phyloP scores from a whole-genome alignment of 139 green algal genomes.

The Ostreobium quekettii region DNA sequence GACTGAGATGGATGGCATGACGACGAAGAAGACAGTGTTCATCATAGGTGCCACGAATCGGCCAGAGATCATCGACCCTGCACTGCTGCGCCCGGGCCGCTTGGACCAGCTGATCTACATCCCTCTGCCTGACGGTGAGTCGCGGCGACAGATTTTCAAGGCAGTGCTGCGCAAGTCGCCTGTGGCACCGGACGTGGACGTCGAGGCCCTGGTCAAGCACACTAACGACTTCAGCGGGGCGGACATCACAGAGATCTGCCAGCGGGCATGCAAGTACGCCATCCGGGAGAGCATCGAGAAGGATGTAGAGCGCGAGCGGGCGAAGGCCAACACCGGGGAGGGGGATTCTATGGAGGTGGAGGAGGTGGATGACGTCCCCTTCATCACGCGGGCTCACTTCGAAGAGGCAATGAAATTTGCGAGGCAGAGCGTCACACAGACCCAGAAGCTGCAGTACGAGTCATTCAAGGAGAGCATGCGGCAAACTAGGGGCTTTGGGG shows the following conservation, averaged over 20 bases:
- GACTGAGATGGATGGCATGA: constrained; percentile 95
- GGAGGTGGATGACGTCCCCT: constrained; percentile 55
- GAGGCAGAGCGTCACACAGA: constrained; percentile 75
- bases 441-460: constrained; percentile 66
- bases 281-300: constrained; percentile 91
- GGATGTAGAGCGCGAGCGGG: constrained; percentile 81
- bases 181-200: constrained; percentile 85
- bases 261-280: too few relatives aligned
- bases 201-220: constrained; percentile 58
- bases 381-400: constrained; percentile 93
- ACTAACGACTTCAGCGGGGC: constrained; percentile 70
- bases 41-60: constrained; percentile 88
- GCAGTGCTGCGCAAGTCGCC: constrained; percentile 88
- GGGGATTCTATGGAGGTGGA: constrained; percentile 12
- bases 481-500: constrained; percentile 91
- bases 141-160: constrained; percentile 87
- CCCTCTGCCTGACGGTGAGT: constrained; percentile 87
- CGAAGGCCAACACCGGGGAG: constrained; percentile 23
- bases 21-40: constrained; percentile 74
- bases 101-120: constrained; percentile 86
- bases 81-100: constrained; percentile 82
- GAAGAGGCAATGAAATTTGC: constrained; percentile 99
- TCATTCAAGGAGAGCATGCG: constrained; percentile 96
- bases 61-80: constrained; percentile 84
- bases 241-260: constrained; percentile 99